Evolutionary conservation across 2,329 filamentous ascomycete genomes (phyloP), one percentile per base, ranked within the genome.

Genomic region (Botryotinia globosa): DNA sequence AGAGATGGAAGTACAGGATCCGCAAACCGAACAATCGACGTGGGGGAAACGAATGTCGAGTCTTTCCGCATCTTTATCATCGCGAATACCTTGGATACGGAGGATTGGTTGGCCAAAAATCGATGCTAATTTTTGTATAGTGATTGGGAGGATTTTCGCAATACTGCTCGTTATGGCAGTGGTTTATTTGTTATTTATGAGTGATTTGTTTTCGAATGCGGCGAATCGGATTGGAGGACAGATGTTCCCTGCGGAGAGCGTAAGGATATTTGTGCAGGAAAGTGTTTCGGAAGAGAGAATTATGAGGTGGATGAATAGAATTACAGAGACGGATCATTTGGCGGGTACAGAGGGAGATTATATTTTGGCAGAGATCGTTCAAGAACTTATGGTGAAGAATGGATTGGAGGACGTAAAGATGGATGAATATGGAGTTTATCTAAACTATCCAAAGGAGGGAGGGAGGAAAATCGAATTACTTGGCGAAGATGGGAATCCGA

Each of bases 321-420:
- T 95, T 75, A 95, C 94, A 7, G 88, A 88, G 72, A 97, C 93
- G 80, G 92, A 96, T 74, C 96, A 98, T 82, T 87, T 98, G 75
- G 96, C 94, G 3, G 96, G 96, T n/a, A 97, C 94, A 4, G 91
- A 97, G 83, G 96, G 96, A 65, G 95, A 97, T 83, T 94, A 91
- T 78, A 92, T 91, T 63, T 86, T 97, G 71, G 95, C 93, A 12
- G 88, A 93, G 83, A 97, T 94, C 85, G 89, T 98, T 71, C 88
- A 94, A 81, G 90, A 89, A 78, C 88, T 91, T 81, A 97, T 98
- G 82, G 83, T 84, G 76, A 87, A 86, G 68, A 90, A 91, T 63
- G 88, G 89, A 6, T 86, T 99, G 79, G 94, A 97, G 77, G 86
- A 91, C 73, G 90, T 97, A 39, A 84, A 85, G 67, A 86, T 94